Evolutionary conservation across 129 eudicot genomes (phyloP), one percentile per base, ranked within the genome.

Genomic region (Rutidosis leptorrhynchoides): DNA sequence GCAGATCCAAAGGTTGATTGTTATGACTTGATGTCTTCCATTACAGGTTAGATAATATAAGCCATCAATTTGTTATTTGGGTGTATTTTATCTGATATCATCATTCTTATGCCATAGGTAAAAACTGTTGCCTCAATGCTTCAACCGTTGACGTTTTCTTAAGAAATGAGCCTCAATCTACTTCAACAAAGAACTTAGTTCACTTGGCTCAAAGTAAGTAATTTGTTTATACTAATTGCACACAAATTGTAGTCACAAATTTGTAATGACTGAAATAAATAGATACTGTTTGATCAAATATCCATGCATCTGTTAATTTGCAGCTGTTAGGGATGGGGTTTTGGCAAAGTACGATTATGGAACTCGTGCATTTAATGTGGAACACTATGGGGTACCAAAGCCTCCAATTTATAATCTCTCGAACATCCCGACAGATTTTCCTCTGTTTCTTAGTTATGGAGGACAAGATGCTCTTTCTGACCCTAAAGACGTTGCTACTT

Each of bases 381-480:
- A 76, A 61, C 87, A 83, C 43, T 92, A 92, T 25, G 95, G 95
- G 15, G 72, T 69, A 67, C 23, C 79, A 19, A 62, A 3, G 70
- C 98, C 98, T 14, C 98, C 98, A 0, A 65, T 58, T 14, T 92
- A 92, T 67, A 75, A 92, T 61, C 68, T 92, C 56, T 64, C 77
- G 11, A 88, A 78, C 62, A 92, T 92, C 37, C 95, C 98, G 0
- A 70, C 19, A 1, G 72, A 83, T 79, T 76, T 92, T 64, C 98
- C 98, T 12, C 71, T 92, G 24, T 88, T 81, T 74, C 66, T 92
- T 5, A 82, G 89, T 64, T 86, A 92, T 16, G 98, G 98, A 59
- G 98, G 98, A 17, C 81, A 74, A 65, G 98, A 92, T 35, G 86
- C 94, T 0, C 84, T 92, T 7, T 81, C 98, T 5, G 98, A 92